Evolutionary conservation across 129 eudicot genomes (phyloP).

Genomic region (Centaurea solstitialis): DNA sequence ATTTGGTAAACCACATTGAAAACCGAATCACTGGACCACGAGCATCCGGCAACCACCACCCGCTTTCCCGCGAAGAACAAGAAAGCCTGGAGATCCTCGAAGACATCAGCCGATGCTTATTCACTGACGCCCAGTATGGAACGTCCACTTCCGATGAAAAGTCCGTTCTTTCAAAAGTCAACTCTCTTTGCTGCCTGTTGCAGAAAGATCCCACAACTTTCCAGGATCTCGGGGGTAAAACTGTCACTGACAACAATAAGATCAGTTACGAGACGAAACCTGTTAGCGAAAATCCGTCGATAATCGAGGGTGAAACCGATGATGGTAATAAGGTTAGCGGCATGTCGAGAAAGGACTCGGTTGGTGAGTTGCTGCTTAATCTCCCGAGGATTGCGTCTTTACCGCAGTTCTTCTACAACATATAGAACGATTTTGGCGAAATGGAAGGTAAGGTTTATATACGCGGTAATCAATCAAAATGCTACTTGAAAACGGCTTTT

Average conservation of each 20-base stretch:
- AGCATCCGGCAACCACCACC: conserved; percentile 42
- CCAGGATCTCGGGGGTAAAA: conserved; percentile 29
- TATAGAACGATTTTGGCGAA: conserved; percentile 30
- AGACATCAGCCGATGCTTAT: conserved; percentile 51
- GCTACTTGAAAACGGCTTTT: neutral
- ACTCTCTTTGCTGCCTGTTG: conserved; percentile 79
- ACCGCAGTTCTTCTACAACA: conserved; percentile 68
- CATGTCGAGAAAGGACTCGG: conserved; percentile 83
- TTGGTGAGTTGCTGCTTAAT: conserved; percentile 76
- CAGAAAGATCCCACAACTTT: conserved; percentile 59
- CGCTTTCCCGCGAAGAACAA: conserved; percentile 36
- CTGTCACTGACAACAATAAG: conserved; percentile 10
- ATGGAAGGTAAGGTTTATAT: neutral
- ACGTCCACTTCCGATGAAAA: conserved; percentile 62
- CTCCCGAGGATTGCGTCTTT: conserved; percentile 90
- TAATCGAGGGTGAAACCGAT: conserved; percentile 13
- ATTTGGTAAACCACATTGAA: conserved; percentile 64
- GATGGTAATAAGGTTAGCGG: conserved; percentile 34
- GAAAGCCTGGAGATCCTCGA: conserved; percentile 60
- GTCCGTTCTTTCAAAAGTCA: conserved; percentile 68
- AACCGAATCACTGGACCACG: conserved; percentile 48
- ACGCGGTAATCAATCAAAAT: neutral
- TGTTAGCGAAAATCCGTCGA: conserved; percentile 14
- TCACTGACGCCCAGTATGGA: conserved; percentile 41
- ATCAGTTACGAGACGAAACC: conserved; percentile 4